Evolutionary conservation across 2,329 filamentous ascomycete genomes (phyloP).

Genomic region (Colletotrichum trifolii): DNA sequence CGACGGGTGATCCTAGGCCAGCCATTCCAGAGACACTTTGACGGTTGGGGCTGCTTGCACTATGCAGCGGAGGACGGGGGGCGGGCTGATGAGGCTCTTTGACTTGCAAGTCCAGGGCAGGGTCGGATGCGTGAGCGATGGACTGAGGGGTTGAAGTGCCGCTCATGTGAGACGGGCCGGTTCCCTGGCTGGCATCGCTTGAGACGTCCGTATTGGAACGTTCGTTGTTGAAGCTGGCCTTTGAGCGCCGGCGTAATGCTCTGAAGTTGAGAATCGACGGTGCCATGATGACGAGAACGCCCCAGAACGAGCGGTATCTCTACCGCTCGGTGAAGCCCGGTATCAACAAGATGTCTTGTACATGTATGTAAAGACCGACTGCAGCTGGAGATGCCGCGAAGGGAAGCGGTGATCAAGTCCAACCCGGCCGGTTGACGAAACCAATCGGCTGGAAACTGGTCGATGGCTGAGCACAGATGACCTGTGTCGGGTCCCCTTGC

Average conservation of each 20-base stretch:
- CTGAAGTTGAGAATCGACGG: conserved; percentile 75
- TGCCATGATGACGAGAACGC: conserved; percentile 55
- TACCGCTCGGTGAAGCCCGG: conserved; percentile 7
- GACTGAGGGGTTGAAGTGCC: conserved; percentile 82
- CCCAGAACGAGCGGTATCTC: conserved; percentile 21
- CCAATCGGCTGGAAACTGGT: no score
- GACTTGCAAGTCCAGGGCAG: conserved; percentile 71
- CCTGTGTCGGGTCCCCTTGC: no score
- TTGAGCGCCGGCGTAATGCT: conserved; percentile 81
- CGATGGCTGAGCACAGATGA: no score
- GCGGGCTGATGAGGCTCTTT: conserved; percentile 53
- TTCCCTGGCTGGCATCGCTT: conserved; percentile 70
- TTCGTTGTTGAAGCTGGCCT: conserved; percentile 76
- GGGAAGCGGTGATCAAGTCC: no score
- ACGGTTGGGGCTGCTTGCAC: conserved; percentile 61
- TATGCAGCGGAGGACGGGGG: conserved; percentile 51
- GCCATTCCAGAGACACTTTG: conserved; percentile 74
- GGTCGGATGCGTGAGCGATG: conserved; percentile 73
- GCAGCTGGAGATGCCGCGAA: no score
- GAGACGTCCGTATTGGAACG: conserved; percentile 66
- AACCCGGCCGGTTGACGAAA: no score
- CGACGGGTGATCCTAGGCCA: conserved; percentile 66
- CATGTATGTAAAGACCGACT: background rate
- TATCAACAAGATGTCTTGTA: conserved; percentile 1
- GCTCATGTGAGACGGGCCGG: conserved; percentile 71